Evolutionary conservation across 1,139 yeast genomes (phyloP).

Genomic region (Geotrichum australiense): DNA sequence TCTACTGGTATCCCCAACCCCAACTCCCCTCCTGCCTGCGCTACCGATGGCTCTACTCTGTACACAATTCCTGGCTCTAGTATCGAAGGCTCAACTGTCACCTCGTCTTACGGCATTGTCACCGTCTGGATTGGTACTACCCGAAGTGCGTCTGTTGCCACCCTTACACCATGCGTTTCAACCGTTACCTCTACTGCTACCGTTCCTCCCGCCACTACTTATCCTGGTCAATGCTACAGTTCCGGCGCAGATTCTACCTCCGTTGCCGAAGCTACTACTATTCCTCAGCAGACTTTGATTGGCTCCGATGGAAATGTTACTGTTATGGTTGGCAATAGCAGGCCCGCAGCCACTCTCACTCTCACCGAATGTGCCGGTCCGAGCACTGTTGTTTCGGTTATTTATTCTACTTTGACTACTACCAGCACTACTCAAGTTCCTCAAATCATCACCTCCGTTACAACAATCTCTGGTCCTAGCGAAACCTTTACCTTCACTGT

Average conservation of each 20-base stretch:
- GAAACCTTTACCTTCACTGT: slow-evolving; percentile 5
- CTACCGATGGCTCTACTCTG: slow-evolving; percentile 2
- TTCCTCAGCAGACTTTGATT: slow-evolving; percentile 12
- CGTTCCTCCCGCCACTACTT: slow-evolving; percentile 5
- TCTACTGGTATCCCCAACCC: too few relatives aligned
- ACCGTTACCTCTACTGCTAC: slow-evolving; percentile 12
- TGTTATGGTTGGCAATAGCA: slow-evolving; percentile 9
- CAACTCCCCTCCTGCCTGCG: slow-evolving; percentile 1
- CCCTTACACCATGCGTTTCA: slow-evolving; percentile 11
- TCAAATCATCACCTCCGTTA: slow-evolving; percentile 7
- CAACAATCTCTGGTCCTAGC: slow-evolving; percentile 11
- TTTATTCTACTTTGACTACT: slow-evolving; percentile 4
- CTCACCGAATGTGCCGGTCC: slow-evolving; percentile 14
- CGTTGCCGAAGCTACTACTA: slow-evolving; percentile 6
- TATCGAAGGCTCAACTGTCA: slow-evolving; percentile 9
- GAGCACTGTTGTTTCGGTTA: slow-evolving; percentile 5
- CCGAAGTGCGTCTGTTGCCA: slow-evolving; percentile 10
- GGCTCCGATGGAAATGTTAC: slow-evolving; percentile 11
- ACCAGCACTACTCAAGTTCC: slow-evolving; percentile 9
- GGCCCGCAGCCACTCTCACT: slow-evolving; percentile 7
- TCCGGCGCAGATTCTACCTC: slow-evolving; percentile 4
- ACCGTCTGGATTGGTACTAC: slow-evolving; percentile 11
- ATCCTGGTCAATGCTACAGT: slow-evolving; percentile 9
- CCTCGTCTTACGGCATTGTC: slow-evolving; percentile 7
- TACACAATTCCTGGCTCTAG: slow-evolving; percentile 10